Percentiles rank a stretch among this genome's conserved stretches.
Evolutionary conservation across 2,329 filamentous ascomycete genomes (phyloP).

Genomic region (Penicillium sp.): DNA sequence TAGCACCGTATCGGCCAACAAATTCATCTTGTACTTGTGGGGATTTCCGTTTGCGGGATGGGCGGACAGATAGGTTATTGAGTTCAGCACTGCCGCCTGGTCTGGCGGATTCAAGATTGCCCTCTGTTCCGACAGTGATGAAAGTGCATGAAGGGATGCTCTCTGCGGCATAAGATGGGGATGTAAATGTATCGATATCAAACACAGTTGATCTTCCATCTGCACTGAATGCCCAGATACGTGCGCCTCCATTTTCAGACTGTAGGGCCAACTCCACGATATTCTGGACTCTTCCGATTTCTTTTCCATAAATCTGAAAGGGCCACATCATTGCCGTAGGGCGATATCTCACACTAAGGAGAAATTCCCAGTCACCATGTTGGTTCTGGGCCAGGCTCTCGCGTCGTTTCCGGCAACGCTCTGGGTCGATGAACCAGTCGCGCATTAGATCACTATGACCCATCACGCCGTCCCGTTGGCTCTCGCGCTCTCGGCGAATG

Average conservation of each 20-base stretch:
- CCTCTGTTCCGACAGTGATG: slow-evolving; percentile 31
- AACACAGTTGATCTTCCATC: slow-evolving; percentile 52
- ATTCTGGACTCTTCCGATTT: slow-evolving; percentile 51
- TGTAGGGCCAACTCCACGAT: slow-evolving; percentile 58
- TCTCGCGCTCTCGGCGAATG: slow-evolving; percentile 38
- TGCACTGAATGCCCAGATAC: slow-evolving; percentile 58
- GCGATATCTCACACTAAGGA: slow-evolving; percentile 39
- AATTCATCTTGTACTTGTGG: slow-evolving; percentile 27
- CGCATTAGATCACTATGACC: slow-evolving; percentile 38
- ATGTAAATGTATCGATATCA: slow-evolving; percentile 46
- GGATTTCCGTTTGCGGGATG: slow-evolving; percentile 34
- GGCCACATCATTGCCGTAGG: slow-evolving; percentile 52
- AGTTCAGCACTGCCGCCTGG: slow-evolving; percentile 20
- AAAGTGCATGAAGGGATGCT: slow-evolving; percentile 27
- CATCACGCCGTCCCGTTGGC: slow-evolving; percentile 37
- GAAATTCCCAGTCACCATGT: slow-evolving; percentile 47
- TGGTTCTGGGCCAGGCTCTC: slow-evolving; percentile 39
- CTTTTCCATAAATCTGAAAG: slow-evolving; percentile 53
- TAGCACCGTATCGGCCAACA: slow-evolving; percentile 26
- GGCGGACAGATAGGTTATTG: slow-evolving; percentile 7
- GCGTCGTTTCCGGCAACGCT: slow-evolving; percentile 29
- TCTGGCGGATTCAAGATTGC: slow-evolving; percentile 26
- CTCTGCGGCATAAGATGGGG: slow-evolving; percentile 9
- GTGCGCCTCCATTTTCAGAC: slow-evolving; percentile 46
- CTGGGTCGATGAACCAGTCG: slow-evolving; percentile 38